Evolutionary conservation across 345 rosid genomes (phyloP).

Genomic region (Eucalyptus viminalis): DNA sequence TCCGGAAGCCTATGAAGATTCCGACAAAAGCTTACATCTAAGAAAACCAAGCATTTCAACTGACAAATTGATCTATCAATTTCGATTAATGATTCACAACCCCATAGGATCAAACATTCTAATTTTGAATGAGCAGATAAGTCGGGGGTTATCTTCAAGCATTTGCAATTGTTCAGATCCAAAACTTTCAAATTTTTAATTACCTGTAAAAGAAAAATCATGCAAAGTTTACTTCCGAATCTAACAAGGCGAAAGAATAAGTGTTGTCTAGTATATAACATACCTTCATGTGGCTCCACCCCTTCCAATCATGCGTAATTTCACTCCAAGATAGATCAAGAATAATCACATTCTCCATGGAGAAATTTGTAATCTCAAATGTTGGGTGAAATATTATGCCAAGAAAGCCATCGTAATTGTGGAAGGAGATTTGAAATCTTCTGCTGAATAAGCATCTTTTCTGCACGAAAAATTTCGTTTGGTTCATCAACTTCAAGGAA

Average conservation of each 20-base stretch:
- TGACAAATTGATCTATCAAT: too few species aligned
- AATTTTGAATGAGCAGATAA: fast-evolving
- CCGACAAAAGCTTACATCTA: fast-evolving
- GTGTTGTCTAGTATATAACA: too few species aligned
- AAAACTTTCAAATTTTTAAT: too few species aligned
- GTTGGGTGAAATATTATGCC: background rate
- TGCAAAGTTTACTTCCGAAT: too few species aligned
- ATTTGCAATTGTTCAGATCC: fast-evolving
- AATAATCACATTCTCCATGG: background rate
- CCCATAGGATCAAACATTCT: fast-evolving
- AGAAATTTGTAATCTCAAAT: background rate
- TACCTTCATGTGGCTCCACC: too few species aligned
- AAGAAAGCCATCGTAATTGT: background rate
- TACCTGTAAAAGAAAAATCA: too few species aligned
- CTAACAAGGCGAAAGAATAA: fast-evolving
- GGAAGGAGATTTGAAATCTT: background rate
- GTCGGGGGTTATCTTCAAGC: fast-evolving
- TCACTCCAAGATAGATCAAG: background rate
- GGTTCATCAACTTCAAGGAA: background rate
- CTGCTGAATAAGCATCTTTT: too few species aligned
- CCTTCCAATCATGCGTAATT: background rate
- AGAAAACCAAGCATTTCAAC: fast-evolving
- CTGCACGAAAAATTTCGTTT: too few species aligned
- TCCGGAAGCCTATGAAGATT: fast-evolving
- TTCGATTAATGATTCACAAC: fast-evolving